A percentile compares a stretch with the other conserved stretches of the same genome.
Evolutionary conservation across 305 asterid genomes (phyloP).

Genomic region (Fraxinus latifolia): DNA sequence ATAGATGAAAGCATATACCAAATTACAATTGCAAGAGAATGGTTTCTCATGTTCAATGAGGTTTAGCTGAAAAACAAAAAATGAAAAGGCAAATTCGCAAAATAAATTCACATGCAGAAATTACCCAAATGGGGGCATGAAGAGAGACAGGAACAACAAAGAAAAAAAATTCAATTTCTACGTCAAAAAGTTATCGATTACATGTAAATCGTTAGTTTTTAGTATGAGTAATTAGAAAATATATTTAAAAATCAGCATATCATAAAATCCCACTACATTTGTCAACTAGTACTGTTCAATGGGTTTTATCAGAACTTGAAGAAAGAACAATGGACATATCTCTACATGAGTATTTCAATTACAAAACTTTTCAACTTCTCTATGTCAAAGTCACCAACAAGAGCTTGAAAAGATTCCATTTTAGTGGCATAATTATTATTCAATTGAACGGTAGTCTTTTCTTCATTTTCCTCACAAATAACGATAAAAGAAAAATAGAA

Average conservation of each 20-base stretch:
- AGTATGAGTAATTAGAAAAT: slow-evolving; percentile 15
- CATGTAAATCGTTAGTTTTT: slow-evolving; percentile 47
- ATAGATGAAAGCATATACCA: background rate
- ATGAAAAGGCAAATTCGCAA: slow-evolving; percentile 19
- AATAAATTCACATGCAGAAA: slow-evolving; percentile 25
- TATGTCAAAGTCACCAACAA: slow-evolving; percentile 69
- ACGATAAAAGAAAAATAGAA: background rate
- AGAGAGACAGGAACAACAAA: slow-evolving; percentile 21
- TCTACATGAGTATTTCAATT: slow-evolving; percentile 42
- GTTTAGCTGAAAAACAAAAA: background rate
- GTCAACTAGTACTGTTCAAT: slow-evolving; percentile 57
- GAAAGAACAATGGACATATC: slow-evolving; percentile 54
- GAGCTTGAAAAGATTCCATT: slow-evolving; percentile 68
- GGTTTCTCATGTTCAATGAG: background rate
- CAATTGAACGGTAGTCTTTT: slow-evolving; percentile 41
- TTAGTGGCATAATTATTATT: slow-evolving; percentile 51
- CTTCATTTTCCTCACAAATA: slow-evolving; percentile 37
- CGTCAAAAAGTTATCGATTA: slow-evolving; percentile 82
- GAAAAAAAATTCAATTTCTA: slow-evolving; percentile 66
- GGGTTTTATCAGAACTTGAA: slow-evolving; percentile 78
- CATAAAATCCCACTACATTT: slow-evolving; percentile 11
- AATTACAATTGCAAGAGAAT: background rate
- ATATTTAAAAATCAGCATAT: slow-evolving; percentile 8
- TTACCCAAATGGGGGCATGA: slow-evolving; percentile 23
- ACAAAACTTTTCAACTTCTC: slow-evolving; percentile 49